Evolutionary conservation across 2,329 filamentous ascomycete species (phyloP).

Genomic region (Fusarium sp.): DNA sequence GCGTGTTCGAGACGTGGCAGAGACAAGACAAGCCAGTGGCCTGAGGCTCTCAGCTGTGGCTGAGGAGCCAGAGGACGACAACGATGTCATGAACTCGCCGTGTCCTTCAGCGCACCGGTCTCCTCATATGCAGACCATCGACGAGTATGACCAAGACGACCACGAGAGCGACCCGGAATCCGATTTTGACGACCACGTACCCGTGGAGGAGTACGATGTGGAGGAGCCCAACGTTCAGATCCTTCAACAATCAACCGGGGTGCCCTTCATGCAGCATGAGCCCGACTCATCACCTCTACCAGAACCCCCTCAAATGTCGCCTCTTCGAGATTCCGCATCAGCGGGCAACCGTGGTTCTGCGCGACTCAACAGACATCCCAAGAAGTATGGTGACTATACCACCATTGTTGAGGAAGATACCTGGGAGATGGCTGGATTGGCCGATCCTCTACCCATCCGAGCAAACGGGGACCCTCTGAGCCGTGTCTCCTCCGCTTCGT

Average conservation of each 20-base stretch:
- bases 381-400: slow-evolving; percentile 55
- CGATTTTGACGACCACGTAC: slow-evolving; percentile 57
- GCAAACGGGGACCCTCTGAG: slow-evolving; percentile 18
- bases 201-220: slow-evolving; percentile 55
- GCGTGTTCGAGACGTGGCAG: slow-evolving; percentile 62
- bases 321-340: slow-evolving; percentile 62
- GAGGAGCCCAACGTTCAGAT: slow-evolving; percentile 59
- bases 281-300: slow-evolving; percentile 59
- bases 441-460: slow-evolving; percentile 15
- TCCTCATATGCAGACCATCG: slow-evolving; percentile 20
- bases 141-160: slow-evolving; percentile 36
- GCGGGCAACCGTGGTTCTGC: slow-evolving; percentile 59
- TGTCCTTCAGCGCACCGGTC: slow-evolving; percentile 39
- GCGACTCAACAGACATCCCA: slow-evolving; percentile 29
- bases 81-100: slow-evolving; percentile 40
- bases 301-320: slow-evolving; percentile 59
- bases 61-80: slow-evolving; percentile 55
- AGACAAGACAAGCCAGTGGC: slow-evolving; percentile 53
- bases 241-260: slow-evolving; percentile 55
- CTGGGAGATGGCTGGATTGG: slow-evolving; percentile 51
- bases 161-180: slow-evolving; percentile 52
- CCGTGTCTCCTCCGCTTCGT: slow-evolving; percentile 45
- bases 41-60: slow-evolving; percentile 58
- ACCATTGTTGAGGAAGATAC: slow-evolving; percentile 61
- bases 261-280: slow-evolving; percentile 38